Conservation (phyloP, 176 grass and related monocot species). For the Oryza punctata region DNA sequence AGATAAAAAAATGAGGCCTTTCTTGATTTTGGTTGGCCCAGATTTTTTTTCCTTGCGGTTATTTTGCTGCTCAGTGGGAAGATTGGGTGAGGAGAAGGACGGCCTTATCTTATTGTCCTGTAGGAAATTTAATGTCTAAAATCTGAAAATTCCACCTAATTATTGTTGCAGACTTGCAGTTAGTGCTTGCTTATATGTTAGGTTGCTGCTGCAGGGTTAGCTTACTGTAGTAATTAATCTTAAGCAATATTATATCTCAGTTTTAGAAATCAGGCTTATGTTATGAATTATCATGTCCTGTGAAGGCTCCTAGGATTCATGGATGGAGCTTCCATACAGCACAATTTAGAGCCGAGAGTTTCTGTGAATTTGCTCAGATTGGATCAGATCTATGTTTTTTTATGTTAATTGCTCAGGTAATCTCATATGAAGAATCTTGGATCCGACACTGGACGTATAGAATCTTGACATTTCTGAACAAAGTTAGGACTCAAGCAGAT, state of each 20-base stretch:
- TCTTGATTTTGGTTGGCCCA: background rate
- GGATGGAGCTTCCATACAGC: background rate
- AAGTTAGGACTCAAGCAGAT: background rate
- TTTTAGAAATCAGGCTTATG: background rate
- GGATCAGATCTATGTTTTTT: background rate
- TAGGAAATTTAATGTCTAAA: background rate
- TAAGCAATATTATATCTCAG: background rate
- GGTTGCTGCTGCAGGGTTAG: background rate
- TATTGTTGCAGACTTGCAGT: slow-evolving; percentile 16
- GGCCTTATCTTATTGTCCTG: background rate
- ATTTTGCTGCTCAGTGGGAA: background rate
- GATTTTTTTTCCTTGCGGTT: background rate
- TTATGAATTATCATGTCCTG: background rate
- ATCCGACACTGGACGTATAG: background rate
- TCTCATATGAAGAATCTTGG: background rate
- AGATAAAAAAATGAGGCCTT: background rate
- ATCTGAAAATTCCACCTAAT: background rate
- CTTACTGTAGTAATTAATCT: background rate
- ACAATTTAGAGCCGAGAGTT: background rate
- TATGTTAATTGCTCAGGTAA: background rate
- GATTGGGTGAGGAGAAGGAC: background rate
- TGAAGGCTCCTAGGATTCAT: background rate
- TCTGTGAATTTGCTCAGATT: background rate
- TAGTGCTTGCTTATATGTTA: background rate
- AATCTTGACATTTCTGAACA: slow-evolving; percentile 9